Percentiles rank a stretch among this genome's conserved stretches.
phyloP scores from a whole-genome alignment of 73 alveolate species.

The Tetrahymena borealis region DNA sequence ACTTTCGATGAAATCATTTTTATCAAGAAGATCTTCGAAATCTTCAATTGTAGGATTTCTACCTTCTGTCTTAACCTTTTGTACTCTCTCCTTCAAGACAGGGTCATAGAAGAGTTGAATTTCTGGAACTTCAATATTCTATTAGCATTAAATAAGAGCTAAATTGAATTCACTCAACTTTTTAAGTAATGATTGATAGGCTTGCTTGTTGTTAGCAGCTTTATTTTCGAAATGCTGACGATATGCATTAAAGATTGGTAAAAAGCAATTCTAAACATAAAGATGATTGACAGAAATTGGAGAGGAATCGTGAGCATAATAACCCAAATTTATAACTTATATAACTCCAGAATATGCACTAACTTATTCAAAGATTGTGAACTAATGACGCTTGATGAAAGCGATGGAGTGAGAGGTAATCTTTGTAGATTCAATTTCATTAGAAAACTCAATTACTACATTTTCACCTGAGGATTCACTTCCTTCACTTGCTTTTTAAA shows the following conservation, averaged over 20 bases:
- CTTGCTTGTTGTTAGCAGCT: conserved; percentile 29
- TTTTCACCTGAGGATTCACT: not conserved
- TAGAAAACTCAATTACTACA: not conserved
- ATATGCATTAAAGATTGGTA: conserved; percentile 63
- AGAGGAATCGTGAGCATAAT: conserved; percentile 55
- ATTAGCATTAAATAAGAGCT: conserved; percentile 56
- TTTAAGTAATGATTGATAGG: conserved; percentile 54
- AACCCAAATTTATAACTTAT: conserved; percentile 67
- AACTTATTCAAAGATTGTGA: conserved; percentile 21
- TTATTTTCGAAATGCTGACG: conserved; percentile 43
- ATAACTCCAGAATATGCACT: conserved; percentile 23
- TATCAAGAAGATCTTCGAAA: conserved; percentile 46
- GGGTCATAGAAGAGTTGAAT: conserved; percentile 56
- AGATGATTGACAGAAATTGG: conserved; percentile 55
- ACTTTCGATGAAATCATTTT: conserved; percentile 43
- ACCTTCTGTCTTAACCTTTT: conserved; percentile 23
- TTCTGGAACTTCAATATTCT: conserved; percentile 69
- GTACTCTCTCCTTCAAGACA: conserved; percentile 15
- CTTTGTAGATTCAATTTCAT: not conserved
- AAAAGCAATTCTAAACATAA: conserved; percentile 63
- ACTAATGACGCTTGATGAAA: conserved; percentile 49
- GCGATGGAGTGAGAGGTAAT: conserved; percentile 24
- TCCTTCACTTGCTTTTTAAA: not conserved
- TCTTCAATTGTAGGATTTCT: conserved; percentile 45
- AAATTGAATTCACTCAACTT: conserved; percentile 59